Evolutionary conservation across 2,329 filamentous ascomycete species (phyloP), one percentile per base, ranked within the genome.

Genomic region (Meredithiella fracta): DNA sequence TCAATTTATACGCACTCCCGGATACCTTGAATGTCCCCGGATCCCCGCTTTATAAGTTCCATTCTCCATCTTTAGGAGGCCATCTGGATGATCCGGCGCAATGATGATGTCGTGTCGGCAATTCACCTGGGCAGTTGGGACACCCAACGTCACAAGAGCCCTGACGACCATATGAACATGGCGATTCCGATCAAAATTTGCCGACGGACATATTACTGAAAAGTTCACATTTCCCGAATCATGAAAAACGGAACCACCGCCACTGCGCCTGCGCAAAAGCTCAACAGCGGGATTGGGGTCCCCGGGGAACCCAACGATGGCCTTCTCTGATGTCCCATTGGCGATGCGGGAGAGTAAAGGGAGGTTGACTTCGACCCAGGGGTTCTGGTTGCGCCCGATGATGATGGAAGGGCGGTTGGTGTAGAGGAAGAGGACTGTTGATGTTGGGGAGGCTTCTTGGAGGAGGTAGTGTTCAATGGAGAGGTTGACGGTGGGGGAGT

Each of bases 321-420:
- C 38, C 11, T 14, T 34, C 40, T 7, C 31, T 5, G 26, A 26
- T 15, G n/a, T 25, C 29, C 6, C 17, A 47, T 44, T 23, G 23
- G 25, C 20, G 22, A 59, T 38, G 22, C 31, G 26, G 25, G 59
- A 54, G 4, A 94, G 71, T 1, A 79, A 72, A 40, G 70, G 70
- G 7, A 96, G 75, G 65, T 94, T 86, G 60, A 87, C 82, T 71
- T 98, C 92, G 7, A 87, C 75, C 92, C 91, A 98, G 55, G 92
- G 92, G 67, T 98, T 98, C 71, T 98, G 92, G 67, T 98, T 98
- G 59, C 92, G 82, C 47, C 92, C 92, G 62, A 98, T 83, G 65
- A 98, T 83, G 59, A 98, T 77, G 66, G 86, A 89, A 0, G 91
- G 89, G 38, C 79, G 70, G 69, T 98, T 97, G 63, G 81, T 78